Evolutionary conservation across 768 basidiomycete species (phyloP).

Genomic region (Filobasidium wieringae): DNA sequence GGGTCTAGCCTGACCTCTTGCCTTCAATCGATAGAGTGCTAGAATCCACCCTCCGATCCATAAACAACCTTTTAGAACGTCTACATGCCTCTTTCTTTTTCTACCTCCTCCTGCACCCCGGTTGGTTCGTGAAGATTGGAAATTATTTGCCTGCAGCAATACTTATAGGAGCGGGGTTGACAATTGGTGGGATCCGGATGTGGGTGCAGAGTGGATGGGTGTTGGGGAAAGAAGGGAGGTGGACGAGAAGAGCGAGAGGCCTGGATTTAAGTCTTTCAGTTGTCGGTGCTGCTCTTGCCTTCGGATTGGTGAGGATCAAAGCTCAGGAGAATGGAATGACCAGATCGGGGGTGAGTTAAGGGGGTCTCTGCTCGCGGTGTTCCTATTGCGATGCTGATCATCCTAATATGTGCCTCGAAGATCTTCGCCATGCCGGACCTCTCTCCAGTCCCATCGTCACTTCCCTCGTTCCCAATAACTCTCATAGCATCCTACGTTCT

Average conservation of each 20-base stretch:
- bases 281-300: slow-evolving; percentile 13
- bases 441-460: background rate
- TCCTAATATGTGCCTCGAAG: background rate
- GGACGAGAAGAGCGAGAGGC: slow-evolving; percentile 4
- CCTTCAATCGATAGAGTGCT: slow-evolving; percentile 47
- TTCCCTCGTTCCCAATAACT: background rate
- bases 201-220: slow-evolving; percentile 62
- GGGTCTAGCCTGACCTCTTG: background rate
- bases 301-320: slow-evolving; percentile 20
- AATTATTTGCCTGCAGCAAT: slow-evolving; percentile 79
- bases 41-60: slow-evolving; percentile 77
- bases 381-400: background rate
- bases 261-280: background rate
- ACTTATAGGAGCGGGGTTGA: slow-evolving; percentile 69
- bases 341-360: slow-evolving; percentile 47
- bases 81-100: slow-evolving; percentile 98
- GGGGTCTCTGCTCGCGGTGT: too few species aligned
- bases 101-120: slow-evolving; percentile 61
- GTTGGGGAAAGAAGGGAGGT: slow-evolving; percentile 1
- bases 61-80: slow-evolving; percentile 88
- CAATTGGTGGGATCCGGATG: slow-evolving; percentile 63
- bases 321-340: slow-evolving; percentile 42
- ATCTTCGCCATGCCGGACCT: background rate
- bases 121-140: slow-evolving; percentile 75
- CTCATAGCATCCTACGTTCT: slow-evolving; percentile 10